Evolutionary conservation across 352 stramenopile species (phyloP).

Genomic region (Globisporangium solare): DNA sequence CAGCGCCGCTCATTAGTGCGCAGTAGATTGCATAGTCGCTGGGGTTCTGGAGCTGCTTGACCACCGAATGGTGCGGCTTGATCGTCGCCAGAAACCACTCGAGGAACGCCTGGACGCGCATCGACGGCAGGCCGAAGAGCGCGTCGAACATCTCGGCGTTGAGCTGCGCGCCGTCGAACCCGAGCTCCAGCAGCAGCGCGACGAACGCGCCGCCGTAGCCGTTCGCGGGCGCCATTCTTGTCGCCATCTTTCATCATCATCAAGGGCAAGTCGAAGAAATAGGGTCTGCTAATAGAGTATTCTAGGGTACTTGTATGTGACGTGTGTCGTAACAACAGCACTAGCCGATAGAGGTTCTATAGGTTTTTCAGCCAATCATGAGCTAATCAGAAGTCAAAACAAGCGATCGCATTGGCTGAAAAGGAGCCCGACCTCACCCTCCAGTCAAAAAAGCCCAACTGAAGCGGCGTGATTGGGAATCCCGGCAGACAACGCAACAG

Average conservation of each 20-base stretch:
- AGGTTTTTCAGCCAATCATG: conserved; percentile 1
- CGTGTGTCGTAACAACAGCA: background rate
- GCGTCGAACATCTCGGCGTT: conserved; percentile 27
- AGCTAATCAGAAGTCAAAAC: background rate
- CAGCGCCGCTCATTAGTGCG: conserved; percentile 14
- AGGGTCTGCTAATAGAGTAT: no score
- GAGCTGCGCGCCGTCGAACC: conserved; percentile 29
- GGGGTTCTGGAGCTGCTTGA: conserved; percentile 14
- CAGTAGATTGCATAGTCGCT: conserved; percentile 28
- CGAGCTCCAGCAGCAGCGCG: conserved; percentile 29
- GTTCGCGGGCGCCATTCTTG: background rate
- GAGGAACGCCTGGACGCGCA: conserved; percentile 40
- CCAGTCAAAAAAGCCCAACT: conserved; percentile 12
- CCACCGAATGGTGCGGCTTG: conserved; percentile 25
- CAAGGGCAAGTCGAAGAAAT: no score
- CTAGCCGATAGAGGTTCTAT: conserved; percentile 1
- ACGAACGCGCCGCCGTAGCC: conserved; percentile 27
- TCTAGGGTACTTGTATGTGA: conserved; percentile 1
- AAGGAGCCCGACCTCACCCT: conserved; percentile 2
- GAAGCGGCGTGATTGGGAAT: conserved; percentile 12
- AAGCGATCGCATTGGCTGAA: conserved; percentile 1
- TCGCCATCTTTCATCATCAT: background rate
- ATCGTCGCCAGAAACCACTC: conserved; percentile 34
- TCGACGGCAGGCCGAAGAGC: conserved; percentile 33
- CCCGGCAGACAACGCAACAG: background rate